Conservation (phyloP, 2,329 filamentous ascomycete genomes). For the Diaporthe citrichinensis region DNA sequence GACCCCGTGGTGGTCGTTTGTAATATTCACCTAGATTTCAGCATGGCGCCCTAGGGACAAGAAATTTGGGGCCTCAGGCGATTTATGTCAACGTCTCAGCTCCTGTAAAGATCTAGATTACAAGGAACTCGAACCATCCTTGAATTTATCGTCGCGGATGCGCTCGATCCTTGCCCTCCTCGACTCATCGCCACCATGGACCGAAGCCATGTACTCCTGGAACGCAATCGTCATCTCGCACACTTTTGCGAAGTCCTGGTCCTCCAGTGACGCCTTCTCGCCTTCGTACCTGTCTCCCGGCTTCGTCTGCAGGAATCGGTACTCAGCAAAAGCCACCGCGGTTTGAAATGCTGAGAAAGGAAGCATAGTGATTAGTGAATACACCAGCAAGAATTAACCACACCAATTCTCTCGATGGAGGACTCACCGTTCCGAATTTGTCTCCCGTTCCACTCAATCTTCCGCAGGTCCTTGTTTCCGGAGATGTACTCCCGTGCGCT, state of each 20-base stretch:
- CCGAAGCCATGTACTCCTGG: neutral
- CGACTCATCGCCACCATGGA: neutral
- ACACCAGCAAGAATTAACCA: neutral
- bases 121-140: neutral
- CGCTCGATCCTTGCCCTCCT: neutral
- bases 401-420: rapidly evolving
- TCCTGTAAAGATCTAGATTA: neutral
- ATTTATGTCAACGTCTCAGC: neutral
- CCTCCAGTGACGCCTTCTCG: neutral
- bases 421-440: slow-evolving; percentile 4
- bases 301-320: neutral
- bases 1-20: neutral
- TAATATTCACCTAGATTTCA: neutral
- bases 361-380: neutral
- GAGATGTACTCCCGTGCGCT: neutral
- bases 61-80: no score
- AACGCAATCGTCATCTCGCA: slow-evolving; percentile 16
- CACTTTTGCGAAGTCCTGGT: neutral
- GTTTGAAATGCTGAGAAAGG: slow-evolving; percentile 19
- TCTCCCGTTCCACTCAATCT: neutral
- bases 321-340: slow-evolving; percentile 18
- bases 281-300: neutral
- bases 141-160: neutral
- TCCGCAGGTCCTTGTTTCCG: neutral
- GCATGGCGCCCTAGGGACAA: neutral